Percentiles rank a stretch among this genome's conserved stretches.
phyloP scores from a whole-genome alignment of 1,284 basidiomycete species.

The Fomitopsis palustris region DNA sequence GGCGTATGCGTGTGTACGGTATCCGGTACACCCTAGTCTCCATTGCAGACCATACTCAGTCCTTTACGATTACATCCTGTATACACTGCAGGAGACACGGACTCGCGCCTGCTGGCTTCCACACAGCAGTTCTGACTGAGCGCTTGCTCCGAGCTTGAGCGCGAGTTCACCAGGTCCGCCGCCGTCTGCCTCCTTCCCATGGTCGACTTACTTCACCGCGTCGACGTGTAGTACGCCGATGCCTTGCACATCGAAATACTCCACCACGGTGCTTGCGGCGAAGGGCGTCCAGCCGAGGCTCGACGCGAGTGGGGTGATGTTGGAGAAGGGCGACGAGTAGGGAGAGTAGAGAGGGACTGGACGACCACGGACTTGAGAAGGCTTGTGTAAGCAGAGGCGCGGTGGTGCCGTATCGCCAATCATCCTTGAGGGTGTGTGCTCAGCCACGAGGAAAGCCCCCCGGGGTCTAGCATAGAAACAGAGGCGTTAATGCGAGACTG shows the following conservation, averaged over 20 bases:
- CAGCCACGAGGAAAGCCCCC: slow-evolving; percentile 41
- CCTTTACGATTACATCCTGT: too few relatives aligned
- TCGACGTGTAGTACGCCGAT: slow-evolving; percentile 63
- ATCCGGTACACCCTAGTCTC: too few relatives aligned
- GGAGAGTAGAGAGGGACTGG: slow-evolving; percentile 60
- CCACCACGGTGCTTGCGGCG: slow-evolving; percentile 49
- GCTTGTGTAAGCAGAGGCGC: slow-evolving; percentile 59
- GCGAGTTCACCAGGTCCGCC: too few relatives aligned
- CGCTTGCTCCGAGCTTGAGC: too few relatives aligned
- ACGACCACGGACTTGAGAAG: slow-evolving; percentile 56
- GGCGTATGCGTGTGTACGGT: too few relatives aligned
- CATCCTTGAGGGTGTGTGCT: slow-evolving; percentile 69
- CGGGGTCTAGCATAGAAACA: slow-evolving; percentile 32
- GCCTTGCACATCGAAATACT: slow-evolving; percentile 58
- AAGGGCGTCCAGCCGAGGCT: slow-evolving; percentile 52
- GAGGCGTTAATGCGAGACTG: background rate
- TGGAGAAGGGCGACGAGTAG: slow-evolving; percentile 60
- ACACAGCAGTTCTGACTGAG: too few relatives aligned
- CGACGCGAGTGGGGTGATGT: slow-evolving; percentile 51
- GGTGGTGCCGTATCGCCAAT: slow-evolving; percentile 80
- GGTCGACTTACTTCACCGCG: slow-evolving; percentile 85
- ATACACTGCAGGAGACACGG: too few relatives aligned
- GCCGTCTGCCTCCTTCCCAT: slow-evolving; percentile 76
- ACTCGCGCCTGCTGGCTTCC: too few relatives aligned
- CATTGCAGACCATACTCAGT: too few relatives aligned